Evolutionary conservation across 2,329 filamentous ascomycete species (phyloP), one percentile per base, ranked within the genome.

Genomic region (Colletotrichum siamense): DNA sequence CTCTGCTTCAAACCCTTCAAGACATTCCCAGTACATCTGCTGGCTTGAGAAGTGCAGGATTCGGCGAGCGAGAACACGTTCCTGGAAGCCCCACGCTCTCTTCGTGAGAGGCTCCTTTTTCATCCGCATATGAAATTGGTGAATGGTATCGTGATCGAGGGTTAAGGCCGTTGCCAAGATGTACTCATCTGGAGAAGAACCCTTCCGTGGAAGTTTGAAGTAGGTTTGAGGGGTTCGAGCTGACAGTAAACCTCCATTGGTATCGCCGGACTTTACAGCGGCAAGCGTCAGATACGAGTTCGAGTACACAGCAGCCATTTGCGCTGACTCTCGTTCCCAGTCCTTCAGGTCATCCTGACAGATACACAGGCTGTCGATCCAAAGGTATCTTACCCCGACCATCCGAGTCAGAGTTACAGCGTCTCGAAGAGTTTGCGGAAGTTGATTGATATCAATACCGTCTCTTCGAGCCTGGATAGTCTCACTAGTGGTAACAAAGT

Each of bases 331-430:
- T 2, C 59, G 32, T 13, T 70, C 63, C 81, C 79, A 82, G 65
- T 84, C 82, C 26, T 75, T 69, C 4, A 55, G 7, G 36, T 67
- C 71, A 55, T 81, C 78, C 73, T 84, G 82, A 24, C 82, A 66
- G 39, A 84, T 84, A 70, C 82, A 84, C 15, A 84, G 74, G 8
- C 80, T 77, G 67, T 84, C 82, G 36, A 84, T 79, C 83, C 82
- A 84, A 2, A 84, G 66, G 65, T 82, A 83, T 8, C 63, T 36
- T 2, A 82, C 52, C 2, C 78, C 79, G 4, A 84, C 78, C 18
- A 57, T 74, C 9, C 73, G 78, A 10, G 80, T 79, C 34, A 82
- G 12, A 5, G 49, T 44, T 4, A 82, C 76, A 10, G 81, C 81
- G 65, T 84, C 82, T 64, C 72, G 77, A 16, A 83, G 52, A 8